Evolutionary conservation across 305 asterid species (phyloP), one percentile per base, ranked within the genome.

Genomic region (Striga hermonthica): DNA sequence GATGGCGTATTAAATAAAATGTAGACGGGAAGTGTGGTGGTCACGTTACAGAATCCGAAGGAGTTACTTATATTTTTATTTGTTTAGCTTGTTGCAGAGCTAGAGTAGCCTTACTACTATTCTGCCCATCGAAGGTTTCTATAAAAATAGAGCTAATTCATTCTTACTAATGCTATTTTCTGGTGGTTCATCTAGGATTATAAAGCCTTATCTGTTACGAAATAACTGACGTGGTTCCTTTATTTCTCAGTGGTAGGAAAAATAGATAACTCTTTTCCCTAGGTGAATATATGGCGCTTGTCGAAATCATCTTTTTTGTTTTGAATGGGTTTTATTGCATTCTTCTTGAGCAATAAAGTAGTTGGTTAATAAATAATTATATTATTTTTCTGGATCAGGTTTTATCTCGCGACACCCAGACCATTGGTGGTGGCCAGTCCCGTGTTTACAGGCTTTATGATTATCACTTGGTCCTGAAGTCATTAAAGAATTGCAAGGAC

Each of bases 331-430:
- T 10, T 16, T 36, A 35, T 9, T 53, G 22, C 56, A 34, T 64
- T 53, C 6, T 22, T 31, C 15, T 50, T 50, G 38, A 55, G 49
- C 41, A 40, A 10, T 22, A 22, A 65, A 22, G 47, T 47, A 31
- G 37, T 39, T 68, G 65, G 44, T 60, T 62, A 45, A 71, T 74
- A 62, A 58, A 11, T 66, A 28, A 9, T 60, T 61, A 60, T 65
- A 50, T 15, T 31, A 66, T 50, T 8, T 64, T 66, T 39, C 38
- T 72, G 47, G 43, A 61, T 66, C 75, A 92, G 96, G 89, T 66
- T 31, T 76, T 81, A 50, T 85, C 91, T 55, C 96, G 83, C 76
- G 89, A 78, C 78, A 92, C 98, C 69, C 98, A 92, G 76, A 83
- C 68, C 64, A 82, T 76, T 41, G 78, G 86, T 47, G 98, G 97